Conservation (phyloP, 129 eudicot genomes). For the Ambrosia trifida region DNA sequence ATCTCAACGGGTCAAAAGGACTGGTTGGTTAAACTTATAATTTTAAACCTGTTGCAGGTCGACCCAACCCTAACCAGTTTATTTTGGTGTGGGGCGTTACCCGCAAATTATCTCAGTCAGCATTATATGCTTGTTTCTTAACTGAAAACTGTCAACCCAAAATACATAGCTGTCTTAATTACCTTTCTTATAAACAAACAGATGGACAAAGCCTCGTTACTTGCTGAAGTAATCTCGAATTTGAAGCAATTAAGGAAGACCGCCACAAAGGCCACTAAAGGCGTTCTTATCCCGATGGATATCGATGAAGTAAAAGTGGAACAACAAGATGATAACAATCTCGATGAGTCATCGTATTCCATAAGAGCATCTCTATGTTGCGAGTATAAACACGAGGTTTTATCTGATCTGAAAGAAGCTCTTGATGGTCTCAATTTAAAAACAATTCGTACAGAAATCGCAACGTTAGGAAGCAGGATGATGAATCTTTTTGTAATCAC, state of each 20-base stretch:
- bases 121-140: background rate
- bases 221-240: conserved; percentile 65
- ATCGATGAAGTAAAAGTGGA: conserved; percentile 75
- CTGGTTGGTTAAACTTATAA: too few relatives aligned
- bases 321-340: conserved; percentile 39
- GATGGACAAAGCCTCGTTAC: conserved; percentile 94
- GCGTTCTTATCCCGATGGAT: conserved; percentile 69
- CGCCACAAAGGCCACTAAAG: conserved; percentile 61
- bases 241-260: conserved; percentile 47
- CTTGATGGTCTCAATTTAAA: conserved; percentile 58
- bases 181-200: conserved; percentile 27
- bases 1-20: too few relatives aligned
- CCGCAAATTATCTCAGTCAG: background rate
- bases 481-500: conserved; percentile 57
- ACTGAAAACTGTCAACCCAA: background rate
- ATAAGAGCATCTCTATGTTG: conserved; percentile 75
- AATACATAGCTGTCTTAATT: conserved; percentile 3
- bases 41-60: background rate
- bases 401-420: conserved; percentile 62
- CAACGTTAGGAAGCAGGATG: conserved; percentile 76
- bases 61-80: background rate
- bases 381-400: conserved; percentile 65
- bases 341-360: conserved; percentile 36
- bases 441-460: conserved; percentile 63
- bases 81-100: background rate